phyloP scores from a whole-genome alignment of 768 basidiomycete species.

The Tylopilus sp. region DNA sequence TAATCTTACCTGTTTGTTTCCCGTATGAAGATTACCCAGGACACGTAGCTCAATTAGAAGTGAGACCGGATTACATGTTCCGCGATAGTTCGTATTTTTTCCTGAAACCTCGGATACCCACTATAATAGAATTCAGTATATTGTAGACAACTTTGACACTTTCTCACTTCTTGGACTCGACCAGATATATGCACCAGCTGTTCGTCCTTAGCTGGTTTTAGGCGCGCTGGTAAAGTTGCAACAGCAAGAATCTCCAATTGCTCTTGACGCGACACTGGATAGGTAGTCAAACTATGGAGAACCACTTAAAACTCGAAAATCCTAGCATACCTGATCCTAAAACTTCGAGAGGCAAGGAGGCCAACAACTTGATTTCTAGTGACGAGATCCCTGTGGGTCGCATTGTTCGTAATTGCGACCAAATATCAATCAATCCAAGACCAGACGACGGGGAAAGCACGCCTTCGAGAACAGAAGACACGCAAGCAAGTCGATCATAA shows the following conservation, averaged over 20 bases:
- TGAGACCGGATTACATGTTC: slow-evolving; percentile 19
- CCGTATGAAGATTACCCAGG: slow-evolving; percentile 11
- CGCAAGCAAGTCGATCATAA: slow-evolving; percentile 33
- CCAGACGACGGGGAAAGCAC: slow-evolving; percentile 65
- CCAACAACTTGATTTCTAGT: slow-evolving; percentile 18
- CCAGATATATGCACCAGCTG: slow-evolving; percentile 15
- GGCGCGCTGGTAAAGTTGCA: slow-evolving; percentile 18
- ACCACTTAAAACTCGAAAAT: not conserved
- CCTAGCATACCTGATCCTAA: slow-evolving; percentile 12
- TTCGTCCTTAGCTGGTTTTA: slow-evolving; percentile 2
- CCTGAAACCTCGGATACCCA: slow-evolving; percentile 11
- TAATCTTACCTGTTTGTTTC: slow-evolving; percentile 17
- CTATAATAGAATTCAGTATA: slow-evolving; percentile 13
- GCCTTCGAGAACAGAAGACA: slow-evolving; percentile 40
- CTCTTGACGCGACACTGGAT: slow-evolving; percentile 23
- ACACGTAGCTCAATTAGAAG: slow-evolving; percentile 26
- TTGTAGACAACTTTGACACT: not conserved
- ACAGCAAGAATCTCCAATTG: slow-evolving; percentile 25
- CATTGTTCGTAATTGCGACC: slow-evolving; percentile 45
- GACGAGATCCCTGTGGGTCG: slow-evolving; percentile 15
- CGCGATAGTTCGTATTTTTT: not conserved
- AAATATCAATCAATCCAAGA: slow-evolving; percentile 66
- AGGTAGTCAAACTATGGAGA: not conserved
- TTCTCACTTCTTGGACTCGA: slow-evolving; percentile 23
- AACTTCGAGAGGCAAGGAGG: slow-evolving; percentile 1